A percentile compares a stretch with the other conserved stretches of the same genome.
Evolutionary conservation across 768 basidiomycete species (phyloP).

Genomic region (Xanthoconium stramineum): DNA sequence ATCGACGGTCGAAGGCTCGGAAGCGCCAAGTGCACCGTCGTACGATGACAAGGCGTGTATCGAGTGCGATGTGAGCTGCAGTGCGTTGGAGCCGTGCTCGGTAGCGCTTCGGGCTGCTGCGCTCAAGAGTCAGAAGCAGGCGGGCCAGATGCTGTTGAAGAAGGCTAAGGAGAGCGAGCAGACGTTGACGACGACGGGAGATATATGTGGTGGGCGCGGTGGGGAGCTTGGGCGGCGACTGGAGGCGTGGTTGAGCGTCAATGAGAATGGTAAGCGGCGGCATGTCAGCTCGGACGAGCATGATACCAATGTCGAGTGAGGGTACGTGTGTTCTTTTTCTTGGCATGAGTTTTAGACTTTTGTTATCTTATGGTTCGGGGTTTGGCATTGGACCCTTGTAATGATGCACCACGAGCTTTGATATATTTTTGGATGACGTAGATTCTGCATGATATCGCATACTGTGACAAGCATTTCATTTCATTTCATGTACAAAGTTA

Average conservation of each 20-base stretch:
- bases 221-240: conserved; percentile 73
- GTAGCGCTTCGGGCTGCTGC: conserved; percentile 23
- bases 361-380: conserved; percentile 3
- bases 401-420: not conserved
- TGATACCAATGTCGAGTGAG: conserved; percentile 10
- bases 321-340: not conserved
- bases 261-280: conserved; percentile 20
- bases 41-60: not conserved
- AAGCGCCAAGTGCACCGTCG: conserved; percentile 13
- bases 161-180: conserved; percentile 67
- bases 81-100: conserved; percentile 14
- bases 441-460: conserved; percentile 1
- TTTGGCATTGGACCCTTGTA: not conserved
- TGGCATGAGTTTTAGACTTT: too few relatives aligned
- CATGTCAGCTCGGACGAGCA: conserved; percentile 14
- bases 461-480: not conserved
- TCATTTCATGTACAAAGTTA: not conserved
- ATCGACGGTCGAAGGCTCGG: conserved; percentile 19
- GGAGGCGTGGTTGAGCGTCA: conserved; percentile 67
- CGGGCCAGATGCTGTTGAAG: conserved; percentile 49
- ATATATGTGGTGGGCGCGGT: conserved; percentile 75
- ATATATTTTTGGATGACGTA: not conserved
- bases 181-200: conserved; percentile 67
- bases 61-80: not conserved
- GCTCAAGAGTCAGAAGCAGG: conserved; percentile 34